These are phyloP conservation scores for Penicillium sp. DNA, from an alignment of 2,329 filamentous ascomycete species.

Conservation along the genomic window DNA sequence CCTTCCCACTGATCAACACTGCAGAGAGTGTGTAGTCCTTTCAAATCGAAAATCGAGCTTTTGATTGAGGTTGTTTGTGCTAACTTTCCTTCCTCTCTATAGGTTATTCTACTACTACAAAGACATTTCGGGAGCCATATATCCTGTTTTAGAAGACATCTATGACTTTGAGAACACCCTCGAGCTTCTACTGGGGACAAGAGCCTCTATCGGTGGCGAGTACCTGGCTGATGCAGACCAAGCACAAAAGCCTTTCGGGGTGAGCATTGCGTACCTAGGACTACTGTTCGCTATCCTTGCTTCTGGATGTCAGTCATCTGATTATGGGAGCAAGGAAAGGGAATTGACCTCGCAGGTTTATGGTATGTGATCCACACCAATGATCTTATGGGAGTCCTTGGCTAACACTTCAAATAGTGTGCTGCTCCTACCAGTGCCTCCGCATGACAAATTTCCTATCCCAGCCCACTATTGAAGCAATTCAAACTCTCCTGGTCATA, in stretches of 20 bases:
- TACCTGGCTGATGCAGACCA: conserved; percentile 48
- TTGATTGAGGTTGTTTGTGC: not conserved
- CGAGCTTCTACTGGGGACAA: conserved; percentile 54
- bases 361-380: conserved; percentile 39
- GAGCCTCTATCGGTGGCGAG: conserved; percentile 45
- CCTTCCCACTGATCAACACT: conserved; percentile 59
- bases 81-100: conserved; percentile 7
- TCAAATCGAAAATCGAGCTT: not conserved
- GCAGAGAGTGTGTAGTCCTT: conserved; percentile 47
- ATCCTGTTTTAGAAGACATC: conserved; percentile 60
- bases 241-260: conserved; percentile 57
- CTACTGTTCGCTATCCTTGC: conserved; percentile 63
- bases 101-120: conserved; percentile 59
- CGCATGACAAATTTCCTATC: conserved; percentile 65
- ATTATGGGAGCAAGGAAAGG: conserved; percentile 57
- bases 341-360: conserved; percentile 66
- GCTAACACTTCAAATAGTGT: conserved; percentile 48
- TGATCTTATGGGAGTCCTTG: not conserved
- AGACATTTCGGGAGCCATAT: conserved; percentile 60
- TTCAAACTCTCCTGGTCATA: conserved; percentile 62
- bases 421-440: conserved; percentile 64
- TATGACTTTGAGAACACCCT: conserved; percentile 56
- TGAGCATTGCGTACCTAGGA: conserved; percentile 59
- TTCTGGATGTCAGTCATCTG: conserved; percentile 61
- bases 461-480: conserved; percentile 60